Evolutionary conservation across 371 early-diverging fungal genomes (phyloP), one percentile per base, ranked within the genome.

Genomic region (Mortierella sp.): DNA sequence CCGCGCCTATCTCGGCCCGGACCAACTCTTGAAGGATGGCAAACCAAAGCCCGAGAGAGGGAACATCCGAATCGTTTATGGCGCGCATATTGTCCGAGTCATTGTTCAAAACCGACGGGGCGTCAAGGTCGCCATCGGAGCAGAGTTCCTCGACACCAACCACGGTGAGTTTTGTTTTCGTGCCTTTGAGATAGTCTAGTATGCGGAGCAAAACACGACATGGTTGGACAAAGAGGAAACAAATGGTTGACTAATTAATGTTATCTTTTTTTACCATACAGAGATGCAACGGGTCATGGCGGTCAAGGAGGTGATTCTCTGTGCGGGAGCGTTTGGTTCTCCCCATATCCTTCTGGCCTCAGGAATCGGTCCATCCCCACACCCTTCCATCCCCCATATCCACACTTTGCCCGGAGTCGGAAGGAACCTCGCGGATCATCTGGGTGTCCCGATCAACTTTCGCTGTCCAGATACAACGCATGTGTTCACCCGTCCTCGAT

Each of bases 341-440:
- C 83, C 83, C 11, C 83, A 82, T 19, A 77, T 82, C 43, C 75
- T 82, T 2, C 8, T 82, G 37, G 83, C 83, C 29, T 82, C 83
- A 22, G 83, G 83, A 34, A 75, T 83, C 52, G 75, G 68, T 0
- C 83, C 83, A 26, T 44, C 41, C 16, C 73, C 79, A 4, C 83
- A 83, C 14, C 70, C 75, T 1, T 66, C 79, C 16, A 78, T 83
- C 50, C 83, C 83, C 4, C 83, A 83, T 31, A 75, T 83, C 43
- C 83, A 83, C 65, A 78, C 69, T 0, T 64, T 83, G 47, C 77
- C 86, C 29, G 88, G 88, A 37, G 85, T 88, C 1, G 88, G 88
- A 3, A 52, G 63, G 40, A 82, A 85, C 44, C 76, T 88, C n/a
- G 74, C 72, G 52, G 88, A 88, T 44, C 88, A 88, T 50, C 43